These are phyloP conservation scores for Helminthosporium solani DNA, from an alignment of 2,329 filamentous ascomycete genomes.

Conservation along the genomic window DNA sequence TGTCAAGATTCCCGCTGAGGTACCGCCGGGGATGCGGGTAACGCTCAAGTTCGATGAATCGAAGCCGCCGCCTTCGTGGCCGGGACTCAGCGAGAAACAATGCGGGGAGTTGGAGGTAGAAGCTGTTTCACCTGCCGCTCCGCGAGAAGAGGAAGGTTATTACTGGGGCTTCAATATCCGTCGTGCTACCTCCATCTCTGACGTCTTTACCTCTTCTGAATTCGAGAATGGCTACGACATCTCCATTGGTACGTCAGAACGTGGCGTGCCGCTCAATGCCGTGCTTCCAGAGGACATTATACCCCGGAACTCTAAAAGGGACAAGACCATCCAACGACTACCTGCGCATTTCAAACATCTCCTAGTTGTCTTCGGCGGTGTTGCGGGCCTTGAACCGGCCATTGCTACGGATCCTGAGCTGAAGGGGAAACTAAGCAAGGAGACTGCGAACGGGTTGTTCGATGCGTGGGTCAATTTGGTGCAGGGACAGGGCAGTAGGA, in stretches of 20 bases:
- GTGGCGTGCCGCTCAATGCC: slow-evolving; percentile 55
- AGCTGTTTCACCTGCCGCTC: slow-evolving; percentile 66
- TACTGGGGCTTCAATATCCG: slow-evolving; percentile 84
- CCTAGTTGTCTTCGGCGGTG: slow-evolving; percentile 77
- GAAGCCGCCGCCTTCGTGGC: slow-evolving; percentile 39
- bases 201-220: slow-evolving; percentile 74
- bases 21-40: slow-evolving; percentile 71
- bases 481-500: slow-evolving; percentile 77
- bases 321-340: slow-evolving; percentile 8
- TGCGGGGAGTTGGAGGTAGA: slow-evolving; percentile 48
- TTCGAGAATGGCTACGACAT: slow-evolving; percentile 79
- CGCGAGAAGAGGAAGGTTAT: slow-evolving; percentile 74
- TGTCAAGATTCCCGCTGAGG: slow-evolving; percentile 56
- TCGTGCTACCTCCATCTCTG: slow-evolving; percentile 64
- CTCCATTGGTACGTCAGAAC: slow-evolving; percentile 80
- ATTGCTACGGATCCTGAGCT: slow-evolving; percentile 63
- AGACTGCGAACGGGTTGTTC: slow-evolving; percentile 69
- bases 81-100: slow-evolving; percentile 21
- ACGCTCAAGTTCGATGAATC: slow-evolving; percentile 65
- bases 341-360: slow-evolving; percentile 64
- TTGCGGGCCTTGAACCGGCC: slow-evolving; percentile 75
- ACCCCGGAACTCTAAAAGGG: slow-evolving; percentile 1
- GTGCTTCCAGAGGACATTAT: slow-evolving; percentile 26
- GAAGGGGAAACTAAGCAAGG: slow-evolving; percentile 63
- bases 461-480: slow-evolving; percentile 83